Base-by-base conservation (phyloP, 495 filamentous ascomycete genomes). In the Xylaria longipes region DNA sequence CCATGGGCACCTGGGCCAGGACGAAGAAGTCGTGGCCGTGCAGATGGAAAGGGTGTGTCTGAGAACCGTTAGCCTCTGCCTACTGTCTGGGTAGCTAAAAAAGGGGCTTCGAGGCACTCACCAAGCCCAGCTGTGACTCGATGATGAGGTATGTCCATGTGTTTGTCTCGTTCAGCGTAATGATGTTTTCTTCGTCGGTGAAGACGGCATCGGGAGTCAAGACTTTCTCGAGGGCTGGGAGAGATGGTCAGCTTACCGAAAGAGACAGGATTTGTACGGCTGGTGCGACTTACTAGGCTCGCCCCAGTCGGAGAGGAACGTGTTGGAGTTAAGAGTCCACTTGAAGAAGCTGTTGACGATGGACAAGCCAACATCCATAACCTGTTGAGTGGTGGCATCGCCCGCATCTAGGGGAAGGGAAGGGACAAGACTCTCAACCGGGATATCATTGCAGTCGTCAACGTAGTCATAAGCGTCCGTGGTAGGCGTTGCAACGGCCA, bases 21-120 rank as follows among this genome's bases (percentile, higher is more conserved):
- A 91, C 78, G 67, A 75, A 84, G 80, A 91, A 91, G 72, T 90
- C 84, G 73, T 91, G 84, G 11, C 87, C 88, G 74, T 89, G 86
- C 17, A 91, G 79, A 71, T 90, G 86, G 57, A 89, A 82, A 6
- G 86, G 87, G 62, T 80, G 85, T 25, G 48, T 65, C 31, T 70
- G 41, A 37, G 48, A 27, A 60, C 29, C 72, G 68, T 74, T 69
- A 80, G 45, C 72, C 66, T 20, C 58, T 72, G 57, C 45, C 17
- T 60, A 56, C 65, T 70, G 52, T 12, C 57, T 54, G 33, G 8
- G 25, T 68, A 64, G 71, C 27, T 76, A 41, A 70, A 58, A 64
- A 65, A 71, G 73, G 50, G 65, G 65, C 14, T 71, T 27, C 45
- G 35, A 15, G 50, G 15, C 3, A 66, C 69, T 66, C 62, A 68